Evolutionary conservation across 805 yeast species (phyloP), one percentile per base, ranked within the genome.

Genomic region (Millerozyma acaciae): DNA sequence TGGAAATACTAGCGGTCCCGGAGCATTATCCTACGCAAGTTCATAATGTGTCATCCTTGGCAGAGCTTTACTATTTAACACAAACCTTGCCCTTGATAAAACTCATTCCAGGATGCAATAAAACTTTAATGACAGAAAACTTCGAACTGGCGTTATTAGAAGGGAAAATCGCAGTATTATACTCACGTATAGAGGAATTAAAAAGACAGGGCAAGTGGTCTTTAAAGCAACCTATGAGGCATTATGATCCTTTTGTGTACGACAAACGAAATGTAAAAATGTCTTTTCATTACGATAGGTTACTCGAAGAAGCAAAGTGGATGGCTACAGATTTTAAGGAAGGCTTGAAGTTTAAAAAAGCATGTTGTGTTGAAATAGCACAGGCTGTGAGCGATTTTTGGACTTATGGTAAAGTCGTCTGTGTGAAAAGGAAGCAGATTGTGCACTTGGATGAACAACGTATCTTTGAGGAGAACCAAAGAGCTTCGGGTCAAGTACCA

Each of bases 201-300:
- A 86, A 87, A 54, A 68, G 95, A 29, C 81, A 82, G 37, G 84
- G 85, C 2, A 79, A 84, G 47, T 93, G 98, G 97, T 81, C 95
- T 15, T 64, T 93, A 33, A 70, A 95, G 33, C 98, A 93, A 54
- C 95, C 95, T 0, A 66, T 73, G 33, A 71, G 75, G 42, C 81
- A 70, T 48, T 50, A 68, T 8, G 95, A 86, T 43, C 96, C 97
- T 0, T 74, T 74, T 40, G 35, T 47, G 28, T 21, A 41, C 6
- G 28, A 40, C 24, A 30, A 33, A 20, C 45, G 45, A 13, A 35
- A 44, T 5, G 51, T 45, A 16, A 54, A 63, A 9, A 52, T 51
- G n/a, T 62, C 66, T 19, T 62, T 78, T 3, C 89, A 84, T 43
- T 78, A 94, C 86, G 90, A 83, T 45, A 59, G 71, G 37, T 42